These are phyloP conservation scores for Magnusiomyces starmeri DNA, from an alignment of 1,139 yeast genomes.

Conservation along the genomic window DNA sequence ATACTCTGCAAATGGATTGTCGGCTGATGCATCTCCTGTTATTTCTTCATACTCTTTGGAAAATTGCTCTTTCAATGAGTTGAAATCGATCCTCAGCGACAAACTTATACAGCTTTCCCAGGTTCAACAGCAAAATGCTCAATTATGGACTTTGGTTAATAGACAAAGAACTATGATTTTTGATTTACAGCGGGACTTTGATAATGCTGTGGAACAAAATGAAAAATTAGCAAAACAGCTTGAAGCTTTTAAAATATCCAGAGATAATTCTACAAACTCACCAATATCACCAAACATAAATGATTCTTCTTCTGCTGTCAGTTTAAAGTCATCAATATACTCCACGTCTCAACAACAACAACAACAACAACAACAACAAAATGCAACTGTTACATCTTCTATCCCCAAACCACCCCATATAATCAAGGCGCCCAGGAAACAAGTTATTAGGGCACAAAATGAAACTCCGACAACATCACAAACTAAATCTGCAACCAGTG, in stretches of 20 bases:
- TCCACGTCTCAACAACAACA: neutral
- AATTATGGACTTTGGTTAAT: conserved; percentile 29
- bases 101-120: conserved; percentile 18
- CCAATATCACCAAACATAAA: neutral
- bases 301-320: neutral
- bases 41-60: conserved; percentile 10
- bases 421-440: no score
- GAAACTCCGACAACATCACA: no score
- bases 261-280: neutral
- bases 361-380: neutral
- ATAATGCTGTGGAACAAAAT: conserved; percentile 21
- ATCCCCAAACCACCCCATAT: no score
- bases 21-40: neutral
- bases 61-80: conserved; percentile 13
- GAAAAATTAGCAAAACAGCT: conserved; percentile 15
- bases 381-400: no score
- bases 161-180: conserved; percentile 29
- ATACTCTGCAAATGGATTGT: neutral
- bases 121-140: conserved; percentile 26
- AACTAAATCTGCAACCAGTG: no score
- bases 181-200: conserved; percentile 28
- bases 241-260: neutral
- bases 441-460: no score
- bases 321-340: no score
- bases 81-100: conserved; percentile 14